These are phyloP conservation scores for Anastatica hierochuntica DNA, from an alignment of 345 rosid genomes.

Conservation along the genomic window DNA sequence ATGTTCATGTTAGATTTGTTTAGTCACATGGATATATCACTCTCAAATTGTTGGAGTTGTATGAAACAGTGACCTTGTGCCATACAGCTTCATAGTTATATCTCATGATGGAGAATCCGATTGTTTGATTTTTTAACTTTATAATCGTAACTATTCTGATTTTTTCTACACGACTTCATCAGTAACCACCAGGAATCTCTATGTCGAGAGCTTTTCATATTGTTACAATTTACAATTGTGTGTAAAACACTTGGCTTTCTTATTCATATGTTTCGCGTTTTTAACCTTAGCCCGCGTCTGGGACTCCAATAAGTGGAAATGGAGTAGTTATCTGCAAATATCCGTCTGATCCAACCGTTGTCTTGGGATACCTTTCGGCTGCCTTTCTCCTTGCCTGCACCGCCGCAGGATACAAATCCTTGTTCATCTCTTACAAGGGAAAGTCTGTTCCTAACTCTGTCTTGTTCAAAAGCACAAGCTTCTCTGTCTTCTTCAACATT, in stretches of 20 bases:
- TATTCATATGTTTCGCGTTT: background rate
- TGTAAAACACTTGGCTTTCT: background rate
- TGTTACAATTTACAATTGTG: background rate
- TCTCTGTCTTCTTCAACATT: constrained; percentile 60
- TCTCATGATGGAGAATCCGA: background rate
- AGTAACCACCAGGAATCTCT: background rate
- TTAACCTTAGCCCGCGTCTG: constrained; percentile 63
- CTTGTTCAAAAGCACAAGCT: constrained; percentile 47
- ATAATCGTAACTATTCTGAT: background rate
- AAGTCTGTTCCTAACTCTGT: constrained; percentile 61
- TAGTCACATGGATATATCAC: too few species aligned
- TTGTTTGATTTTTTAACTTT: background rate
- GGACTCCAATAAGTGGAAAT: constrained; percentile 51
- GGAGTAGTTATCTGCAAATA: constrained; percentile 70
- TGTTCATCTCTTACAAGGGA: constrained; percentile 69
- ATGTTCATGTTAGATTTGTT: too few species aligned
- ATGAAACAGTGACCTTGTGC: too few species aligned
- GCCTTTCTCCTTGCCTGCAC: constrained; percentile 45
- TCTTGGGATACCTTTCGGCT: constrained; percentile 56
- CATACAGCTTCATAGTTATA: background rate
- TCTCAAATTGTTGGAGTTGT: too few species aligned
- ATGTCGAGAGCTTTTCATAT: background rate
- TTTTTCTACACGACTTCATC: background rate
- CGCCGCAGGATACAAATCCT: constrained; percentile 46
- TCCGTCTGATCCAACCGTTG: constrained; percentile 65